phyloP scores from a whole-genome alignment of 78 protist species.

The Planoprotostelium fungivorum region DNA sequence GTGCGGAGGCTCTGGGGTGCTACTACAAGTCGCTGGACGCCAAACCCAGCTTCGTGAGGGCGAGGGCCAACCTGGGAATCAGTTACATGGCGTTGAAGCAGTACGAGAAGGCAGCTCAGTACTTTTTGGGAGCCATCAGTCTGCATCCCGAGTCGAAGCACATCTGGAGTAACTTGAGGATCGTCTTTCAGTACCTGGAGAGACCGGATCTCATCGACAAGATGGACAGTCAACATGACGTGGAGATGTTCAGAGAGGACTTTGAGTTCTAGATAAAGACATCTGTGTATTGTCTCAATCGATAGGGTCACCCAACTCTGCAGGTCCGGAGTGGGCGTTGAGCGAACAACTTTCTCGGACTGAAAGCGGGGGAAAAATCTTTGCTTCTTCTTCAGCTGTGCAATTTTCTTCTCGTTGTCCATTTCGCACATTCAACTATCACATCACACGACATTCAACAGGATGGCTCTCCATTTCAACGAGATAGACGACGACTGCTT shows the following conservation, averaged over 20 bases:
- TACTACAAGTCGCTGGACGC: slow-evolving; percentile 73
- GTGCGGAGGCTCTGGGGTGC: slow-evolving; percentile 79
- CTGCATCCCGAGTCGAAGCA: slow-evolving; percentile 49
- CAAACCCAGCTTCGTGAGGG: slow-evolving; percentile 84
- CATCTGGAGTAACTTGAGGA: slow-evolving; percentile 60
- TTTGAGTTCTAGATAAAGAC: slow-evolving; percentile 35
- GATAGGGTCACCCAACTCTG: too few species aligned
- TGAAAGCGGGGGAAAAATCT: too few species aligned
- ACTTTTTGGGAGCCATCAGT: slow-evolving; percentile 59
- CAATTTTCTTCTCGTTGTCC: too few species aligned
- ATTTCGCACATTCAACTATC: too few species aligned
- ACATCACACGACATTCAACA: too few species aligned
- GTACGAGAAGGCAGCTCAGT: slow-evolving; percentile 58
- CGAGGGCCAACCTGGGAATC: slow-evolving; percentile 81
- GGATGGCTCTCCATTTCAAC: too few species aligned
- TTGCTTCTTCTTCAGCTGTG: too few species aligned
- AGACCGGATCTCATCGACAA: slow-evolving; percentile 41
- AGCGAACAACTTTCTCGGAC: too few species aligned
- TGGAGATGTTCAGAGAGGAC: slow-evolving; percentile 24
- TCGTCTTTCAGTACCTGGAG: slow-evolving; percentile 26
- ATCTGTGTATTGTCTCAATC: too few species aligned
- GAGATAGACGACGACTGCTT: too few species aligned
- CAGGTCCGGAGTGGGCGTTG: too few species aligned
- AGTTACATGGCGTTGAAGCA: slow-evolving; percentile 62
- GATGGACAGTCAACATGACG: slow-evolving; percentile 1